Base-by-base conservation (phyloP, 148 eudicot species). In the Vaccinium vitisidaea region DNA sequence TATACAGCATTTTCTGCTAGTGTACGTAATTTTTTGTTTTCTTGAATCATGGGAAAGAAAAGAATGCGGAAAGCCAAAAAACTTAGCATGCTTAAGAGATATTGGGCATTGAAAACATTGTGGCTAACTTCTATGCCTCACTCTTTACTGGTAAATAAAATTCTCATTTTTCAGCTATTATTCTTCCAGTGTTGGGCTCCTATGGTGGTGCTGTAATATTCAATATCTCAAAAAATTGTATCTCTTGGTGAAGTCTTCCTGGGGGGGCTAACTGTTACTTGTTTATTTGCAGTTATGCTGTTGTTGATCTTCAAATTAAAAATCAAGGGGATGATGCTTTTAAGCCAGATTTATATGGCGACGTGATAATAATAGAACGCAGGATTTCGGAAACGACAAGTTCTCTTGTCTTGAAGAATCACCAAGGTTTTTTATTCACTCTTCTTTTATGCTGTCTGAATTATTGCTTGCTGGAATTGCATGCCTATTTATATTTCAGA, bases 321-420 rank as follows among this genome's bases (percentile, higher is more conserved):
- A 97, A 97, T 83, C 90, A 91, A 89, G 99, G 99, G 75, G 93
- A 90, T 32, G 98, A 97, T 85, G 98, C 99, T 36, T 97, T 93
- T 82, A 95, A 93, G 90, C 92, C 85, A 59, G 98, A 97, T 67
- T 67, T 81, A 76, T 97, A 92, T 88, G 98, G 99, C 15, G 94
- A 90, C 85, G 82, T 86, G 81, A 92, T 97, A 83, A 88, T 88
- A 80, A 87, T 97, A 77, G 99, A 97, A 84, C 92, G 99, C n/a
- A 90, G 94, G 87, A 93, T 97, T 77, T 84, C 96, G 6, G 96
- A 95, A 84, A 87, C 95, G 77, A 73, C 98, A 9, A 88, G 92
- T 84, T 59, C 96, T 43, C 91, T 88, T 83, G 80, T 82, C 79
- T 77, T 97, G 70, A 97, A 90, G 86, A 96, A 94, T 84, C 76